Evolutionary conservation across 352 stramenopile species (phyloP), one percentile per base, ranked within the genome.

Genomic region (Aphanomyces cochlioides): DNA sequence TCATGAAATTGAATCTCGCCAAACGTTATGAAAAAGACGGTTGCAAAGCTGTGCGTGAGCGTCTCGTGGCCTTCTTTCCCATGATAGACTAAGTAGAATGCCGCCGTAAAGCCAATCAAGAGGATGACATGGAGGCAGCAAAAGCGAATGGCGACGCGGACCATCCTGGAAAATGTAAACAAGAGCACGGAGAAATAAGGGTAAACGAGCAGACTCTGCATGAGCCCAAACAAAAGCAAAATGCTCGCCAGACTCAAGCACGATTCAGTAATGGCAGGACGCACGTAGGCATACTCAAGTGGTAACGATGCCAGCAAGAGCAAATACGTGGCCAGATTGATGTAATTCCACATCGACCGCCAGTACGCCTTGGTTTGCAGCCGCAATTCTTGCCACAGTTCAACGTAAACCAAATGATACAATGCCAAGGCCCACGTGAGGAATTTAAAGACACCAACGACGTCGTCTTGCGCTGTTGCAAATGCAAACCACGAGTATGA

Each of bases 81-180:
- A 43, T 87, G 80, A 21, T 78, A 82, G 2, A 87, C 53, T 47
- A 87, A 53, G 47, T 83, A 81, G 6, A 87, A 74, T 0, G 74
- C 75, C 17, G 76, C 77, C 5, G 80, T 78, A 45, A 87, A 87
- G 1, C 80, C 80, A 54, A 87, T 43, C 0, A 87, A 66, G 19
- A 87, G 72, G 19, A 87, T 57, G 21, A 80, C 36, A n/a, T 87
- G 83, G 63, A 84, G 77, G 43, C 84, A 76, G 68, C 84, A 69
- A 73, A 87, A 85, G 53, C 80, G 78, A 39, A 75, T 73, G 6
- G 83, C 78, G 10, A 85, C 80, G 8, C 77, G 77, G 58, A 81
- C 83, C 80, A 87, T 87, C n/a, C 80, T 69, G 28, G 78, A 78
- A 45, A 87, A 87, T n/a, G 80, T 85, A 66, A 87, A 87, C 59